Evolutionary conservation across 2,329 filamentous ascomycete species (phyloP), one percentile per base, ranked within the genome.

Genomic region (Botrytis elliptica): DNA sequence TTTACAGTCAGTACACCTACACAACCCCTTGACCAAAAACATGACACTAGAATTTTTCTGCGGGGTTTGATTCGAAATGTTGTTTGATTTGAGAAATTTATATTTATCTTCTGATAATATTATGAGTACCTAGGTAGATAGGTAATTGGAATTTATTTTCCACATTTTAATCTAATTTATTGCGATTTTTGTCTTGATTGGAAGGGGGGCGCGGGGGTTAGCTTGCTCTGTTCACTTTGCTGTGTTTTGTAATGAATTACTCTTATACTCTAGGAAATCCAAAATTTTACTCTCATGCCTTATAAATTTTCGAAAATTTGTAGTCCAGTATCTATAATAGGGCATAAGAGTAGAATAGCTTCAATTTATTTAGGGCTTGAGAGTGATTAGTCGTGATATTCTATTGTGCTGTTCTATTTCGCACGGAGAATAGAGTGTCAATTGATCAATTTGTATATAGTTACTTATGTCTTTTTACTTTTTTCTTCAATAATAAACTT

Each of bases 111-210:
- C 14, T 42, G 42, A 18, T 42, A 1, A 18, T 42, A 1, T 6
- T 18, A 42, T 5, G 14, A 18, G 42, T 18, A 42, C 4, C 42
- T 42, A 42, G 40, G 40, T 42, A 42, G 40, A 12, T 42, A 40
- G 38, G 38, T 40, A 14, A 40, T 12, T 40, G 38, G 12, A 40
- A 14, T 42, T 42, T 16, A 42, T 42, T 16, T 42, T 42, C 4
- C 12, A n/a, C 16, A 16, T 16, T n/a, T 1, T 16, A n/a, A 55
- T 6, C 1, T 0, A 4, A 14, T n/a, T 55, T n/a, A n/a, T 22
- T 49, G 46, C 12, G 5, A 2, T 12, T 25, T 12, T 52, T 25
- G 2, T 22, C 8, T 49, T 49, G 46, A 25, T 49, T 49, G 9
- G 3, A 9, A 3, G 20, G 38, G 38, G 8, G 9, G 33, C 33